These are phyloP conservation scores for Populus hybrid DNA, from an alignment of 441 rosid genomes.

Conservation along the genomic window DNA sequence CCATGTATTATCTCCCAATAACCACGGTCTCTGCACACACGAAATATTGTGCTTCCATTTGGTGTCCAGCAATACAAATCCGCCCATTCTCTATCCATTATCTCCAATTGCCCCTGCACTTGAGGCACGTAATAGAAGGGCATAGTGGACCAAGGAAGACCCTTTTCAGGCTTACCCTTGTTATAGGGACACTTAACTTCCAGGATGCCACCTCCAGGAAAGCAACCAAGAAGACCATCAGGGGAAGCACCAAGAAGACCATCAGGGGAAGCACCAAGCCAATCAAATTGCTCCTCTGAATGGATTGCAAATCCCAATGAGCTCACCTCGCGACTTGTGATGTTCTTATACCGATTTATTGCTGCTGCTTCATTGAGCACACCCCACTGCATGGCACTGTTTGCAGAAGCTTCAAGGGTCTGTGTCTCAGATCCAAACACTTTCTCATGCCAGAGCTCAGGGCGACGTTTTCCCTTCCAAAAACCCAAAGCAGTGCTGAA, in stretches of 20 bases:
- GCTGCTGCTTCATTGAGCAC: conserved; percentile 75
- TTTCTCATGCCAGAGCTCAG: conserved; percentile 92
- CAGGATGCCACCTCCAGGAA: conserved; percentile 65
- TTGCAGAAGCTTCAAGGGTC: conserved; percentile 34
- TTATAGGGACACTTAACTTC: conserved; percentile 96
- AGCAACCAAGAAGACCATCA: conserved; percentile 69
- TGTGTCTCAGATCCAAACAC: conserved; percentile 49
- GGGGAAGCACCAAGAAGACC: conserved; percentile 96
- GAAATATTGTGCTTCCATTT: conserved; percentile 80
- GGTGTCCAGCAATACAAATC: conserved; percentile 92
- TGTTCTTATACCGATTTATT: conserved; percentile 63
- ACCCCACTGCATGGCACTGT: conserved; percentile 89
- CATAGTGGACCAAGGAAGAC: conserved; percentile 73
- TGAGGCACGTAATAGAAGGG: conserved; percentile 98
- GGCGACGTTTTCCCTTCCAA: conserved; percentile 80
- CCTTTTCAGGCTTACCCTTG: conserved; percentile 83
- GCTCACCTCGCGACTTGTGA: conserved; percentile 76
- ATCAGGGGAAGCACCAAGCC: conserved; percentile 97
- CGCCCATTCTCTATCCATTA: conserved; percentile 91
- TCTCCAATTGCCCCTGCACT: conserved; percentile 95
- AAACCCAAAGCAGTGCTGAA: conserved; percentile 92
- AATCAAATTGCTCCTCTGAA: conserved; percentile 48
- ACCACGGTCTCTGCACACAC: conserved; percentile 55
- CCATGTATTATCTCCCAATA: conserved; percentile 74
- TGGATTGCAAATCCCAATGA: conserved; percentile 75